These are phyloP conservation scores for Lumnitzera littorea DNA, from an alignment of 345 rosid genomes.

Conservation along the genomic window DNA sequence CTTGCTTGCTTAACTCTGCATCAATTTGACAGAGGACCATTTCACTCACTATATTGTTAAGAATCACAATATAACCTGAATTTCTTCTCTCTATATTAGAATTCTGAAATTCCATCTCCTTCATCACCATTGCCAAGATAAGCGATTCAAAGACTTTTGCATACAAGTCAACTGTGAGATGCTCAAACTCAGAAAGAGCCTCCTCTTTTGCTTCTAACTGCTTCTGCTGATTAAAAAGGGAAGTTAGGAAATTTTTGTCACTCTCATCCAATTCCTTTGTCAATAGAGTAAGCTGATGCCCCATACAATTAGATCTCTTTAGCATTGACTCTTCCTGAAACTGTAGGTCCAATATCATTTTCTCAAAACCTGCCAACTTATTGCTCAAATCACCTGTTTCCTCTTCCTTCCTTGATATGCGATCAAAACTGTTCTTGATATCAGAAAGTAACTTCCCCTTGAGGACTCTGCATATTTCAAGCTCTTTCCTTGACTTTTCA, in stretches of 20 bases:
- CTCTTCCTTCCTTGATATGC: slow-evolving; percentile 71
- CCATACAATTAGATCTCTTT: slow-evolving; percentile 72
- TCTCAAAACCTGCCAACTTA: slow-evolving; percentile 62
- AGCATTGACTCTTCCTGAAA: slow-evolving; percentile 85
- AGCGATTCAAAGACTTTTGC: slow-evolving; percentile 68
- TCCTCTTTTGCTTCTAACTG: slow-evolving; percentile 37
- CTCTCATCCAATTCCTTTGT: slow-evolving; percentile 68
- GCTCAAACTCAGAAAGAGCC: slow-evolving; percentile 47
- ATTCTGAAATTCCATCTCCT: slow-evolving; percentile 35
- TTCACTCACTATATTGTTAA: slow-evolving; percentile 47
- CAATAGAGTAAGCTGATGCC: slow-evolving; percentile 68
- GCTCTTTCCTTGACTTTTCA: slow-evolving; percentile 63
- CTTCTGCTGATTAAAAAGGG: slow-evolving; percentile 50
- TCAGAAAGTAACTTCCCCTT: slow-evolving; percentile 80
- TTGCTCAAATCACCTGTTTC: slow-evolving; percentile 51
- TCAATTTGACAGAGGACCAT: slow-evolving; percentile 40
- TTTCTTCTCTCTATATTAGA: slow-evolving; percentile 27
- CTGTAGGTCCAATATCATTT: slow-evolving; percentile 56
- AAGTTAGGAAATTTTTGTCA: slow-evolving; percentile 34
- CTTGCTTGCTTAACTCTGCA: slow-evolving; percentile 37
- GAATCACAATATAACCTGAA: slow-evolving; percentile 18
- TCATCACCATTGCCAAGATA: slow-evolving; percentile 42
- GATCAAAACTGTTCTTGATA: slow-evolving; percentile 71
- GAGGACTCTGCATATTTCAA: slow-evolving; percentile 59
- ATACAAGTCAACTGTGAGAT: slow-evolving; percentile 30